Evolutionary conservation across 768 basidiomycete species (phyloP).

Genomic region (Trichaptum fuscoviolaceum): DNA sequence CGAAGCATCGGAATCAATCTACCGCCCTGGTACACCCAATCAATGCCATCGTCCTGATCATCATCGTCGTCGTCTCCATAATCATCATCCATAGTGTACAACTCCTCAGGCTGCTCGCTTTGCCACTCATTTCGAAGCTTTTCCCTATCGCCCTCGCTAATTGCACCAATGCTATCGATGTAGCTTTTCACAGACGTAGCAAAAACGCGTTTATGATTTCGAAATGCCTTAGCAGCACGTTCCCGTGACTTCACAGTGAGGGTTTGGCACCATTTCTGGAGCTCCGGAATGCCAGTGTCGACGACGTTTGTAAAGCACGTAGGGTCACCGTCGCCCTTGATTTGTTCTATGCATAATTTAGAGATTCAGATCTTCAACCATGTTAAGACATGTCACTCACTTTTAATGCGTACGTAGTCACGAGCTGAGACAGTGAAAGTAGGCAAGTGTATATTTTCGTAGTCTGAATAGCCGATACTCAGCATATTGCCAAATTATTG

Average conservation of each 20-base stretch:
- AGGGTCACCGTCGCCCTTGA: slow-evolving; percentile 55
- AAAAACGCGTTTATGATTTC: slow-evolving; percentile 45
- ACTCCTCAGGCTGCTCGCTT: not conserved
- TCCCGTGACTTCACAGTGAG: slow-evolving; percentile 51
- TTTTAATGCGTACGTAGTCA: slow-evolving; percentile 53
- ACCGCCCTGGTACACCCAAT: not conserved
- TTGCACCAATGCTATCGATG: slow-evolving; percentile 45
- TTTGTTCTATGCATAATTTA: slow-evolving; percentile 38
- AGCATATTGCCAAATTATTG: not conserved
- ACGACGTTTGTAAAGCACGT: slow-evolving; percentile 47
- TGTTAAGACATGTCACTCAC: slow-evolving; percentile 22
- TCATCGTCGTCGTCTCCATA: slow-evolving; percentile 20
- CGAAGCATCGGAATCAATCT: slow-evolving; percentile 12
- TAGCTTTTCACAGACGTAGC: slow-evolving; percentile 42
- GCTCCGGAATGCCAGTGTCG: slow-evolving; percentile 51
- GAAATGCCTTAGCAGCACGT: slow-evolving; percentile 37
- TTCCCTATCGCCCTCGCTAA: slow-evolving; percentile 47
- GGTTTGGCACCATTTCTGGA: slow-evolving; percentile 54
- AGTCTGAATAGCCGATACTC: slow-evolving; percentile 35
- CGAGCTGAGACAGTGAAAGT: slow-evolving; percentile 58
- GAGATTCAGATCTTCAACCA: not conserved
- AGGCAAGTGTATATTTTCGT: slow-evolving; percentile 53
- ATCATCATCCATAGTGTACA: slow-evolving; percentile 28
- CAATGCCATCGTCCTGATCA: slow-evolving; percentile 17
- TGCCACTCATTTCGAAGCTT: slow-evolving; percentile 43